Evolutionary conservation across 2,329 filamentous ascomycete genomes (phyloP), one percentile per base, ranked within the genome.

Genomic region (Intubia oerlemansii): DNA sequence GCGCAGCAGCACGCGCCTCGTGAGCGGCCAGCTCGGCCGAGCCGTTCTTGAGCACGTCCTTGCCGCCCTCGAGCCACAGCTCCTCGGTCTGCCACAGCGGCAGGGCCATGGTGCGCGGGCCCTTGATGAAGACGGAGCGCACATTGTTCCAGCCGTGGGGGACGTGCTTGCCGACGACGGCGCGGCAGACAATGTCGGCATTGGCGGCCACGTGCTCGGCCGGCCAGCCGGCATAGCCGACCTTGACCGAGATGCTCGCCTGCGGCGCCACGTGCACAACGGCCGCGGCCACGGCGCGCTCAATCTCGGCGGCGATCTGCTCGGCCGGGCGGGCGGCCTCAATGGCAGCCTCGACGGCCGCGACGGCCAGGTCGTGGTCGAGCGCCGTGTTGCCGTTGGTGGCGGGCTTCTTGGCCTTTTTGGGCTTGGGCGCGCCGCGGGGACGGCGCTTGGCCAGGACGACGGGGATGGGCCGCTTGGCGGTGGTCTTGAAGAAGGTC

Each of bases 31-130:
- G 47, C 40, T 55, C 44, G 40, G 59, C 59, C 33, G 59, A 53
- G 20, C 48, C 52, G 21, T 61, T 56, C 37, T 61, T 54, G 20
- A 88, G 56, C 6, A 92, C 68, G 44, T 75, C 67, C 36, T 80
- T 72, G 35, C 68, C 62, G 35, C 69, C 62, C 38, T 88, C 78
- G 11, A 59, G 52, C 82, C 88, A 98, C 38, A 98, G 60, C 59
- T 93, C 82, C 40, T 82, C 75, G 5, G 85, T 78, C 45, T 92
- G 56, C 79, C 82, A 98, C 46, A 98, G 72, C n/a, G 88, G 88
- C 44, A 98, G 61, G 7, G 85, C 77, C 35, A 73, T 75, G 5
- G 85, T 92, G 44, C 79, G 71, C 17, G 80, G 75, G 4, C 81
- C 80, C 62, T 95, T 98, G 58, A 98, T 62, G 50, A 91, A 82